Evolutionary conservation across 2,329 filamentous ascomycete genomes (phyloP).

Genomic region (Chaetomium strumarium): DNA sequence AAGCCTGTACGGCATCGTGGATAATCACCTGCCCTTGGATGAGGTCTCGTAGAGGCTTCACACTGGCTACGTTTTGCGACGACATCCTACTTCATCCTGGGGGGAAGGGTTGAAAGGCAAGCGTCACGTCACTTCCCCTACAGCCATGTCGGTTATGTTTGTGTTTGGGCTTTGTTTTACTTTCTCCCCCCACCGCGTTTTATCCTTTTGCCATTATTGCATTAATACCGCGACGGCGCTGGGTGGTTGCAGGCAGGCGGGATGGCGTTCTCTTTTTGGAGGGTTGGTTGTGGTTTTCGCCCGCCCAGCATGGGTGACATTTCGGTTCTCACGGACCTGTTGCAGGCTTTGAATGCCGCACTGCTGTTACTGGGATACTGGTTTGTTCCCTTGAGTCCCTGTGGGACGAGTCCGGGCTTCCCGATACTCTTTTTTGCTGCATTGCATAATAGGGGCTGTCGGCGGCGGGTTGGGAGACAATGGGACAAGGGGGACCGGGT

Average conservation of each 20-base stretch:
- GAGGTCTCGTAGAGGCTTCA: constrained; percentile 32
- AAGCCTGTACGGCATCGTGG: constrained; percentile 47
- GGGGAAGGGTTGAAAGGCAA: constrained; percentile 3
- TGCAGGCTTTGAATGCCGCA: constrained; percentile 9
- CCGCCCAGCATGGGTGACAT: not conserved
- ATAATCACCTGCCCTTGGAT: constrained; percentile 46
- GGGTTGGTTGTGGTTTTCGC: constrained; percentile 11
- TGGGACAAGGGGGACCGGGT: not conserved
- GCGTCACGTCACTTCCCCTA: constrained; percentile 7
- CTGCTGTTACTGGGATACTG: constrained; percentile 10
- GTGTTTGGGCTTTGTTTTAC: not conserved
- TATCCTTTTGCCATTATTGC: constrained; percentile 7
- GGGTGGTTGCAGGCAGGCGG: constrained; percentile 17
- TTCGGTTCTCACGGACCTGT: constrained; percentile 14
- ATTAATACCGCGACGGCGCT: constrained; percentile 21
- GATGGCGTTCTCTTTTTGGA: constrained; percentile 13
- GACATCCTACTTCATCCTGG: constrained; percentile 11
- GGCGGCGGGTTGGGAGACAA: not conserved
- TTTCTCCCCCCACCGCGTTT: constrained; percentile 1
- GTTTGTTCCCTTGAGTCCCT: not conserved
- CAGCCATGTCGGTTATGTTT: constrained; percentile 16
- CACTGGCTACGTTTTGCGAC: constrained; percentile 4
- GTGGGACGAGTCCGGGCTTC: not conserved
- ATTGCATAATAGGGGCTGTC: constrained; percentile 16
- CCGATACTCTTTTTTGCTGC: constrained; percentile 1